phyloP scores from a whole-genome alignment of 495 filamentous ascomycete species.

The Aspergillus nanangensis region DNA sequence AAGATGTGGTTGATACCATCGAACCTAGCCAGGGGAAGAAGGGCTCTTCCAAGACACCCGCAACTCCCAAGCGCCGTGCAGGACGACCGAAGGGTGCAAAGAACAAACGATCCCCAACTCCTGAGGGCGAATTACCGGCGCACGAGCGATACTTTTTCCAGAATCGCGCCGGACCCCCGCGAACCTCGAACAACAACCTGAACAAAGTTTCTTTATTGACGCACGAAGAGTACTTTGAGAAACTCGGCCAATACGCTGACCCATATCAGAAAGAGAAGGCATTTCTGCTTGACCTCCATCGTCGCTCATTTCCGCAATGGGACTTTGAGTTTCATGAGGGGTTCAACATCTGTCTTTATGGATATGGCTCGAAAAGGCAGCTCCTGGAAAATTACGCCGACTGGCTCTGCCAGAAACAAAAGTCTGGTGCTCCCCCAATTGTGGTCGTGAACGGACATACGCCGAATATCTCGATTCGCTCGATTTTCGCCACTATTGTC shows the following conservation, averaged over 20 bases:
- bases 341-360: conserved; percentile 89
- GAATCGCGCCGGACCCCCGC: conserved; percentile 72
- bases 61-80: conserved; percentile 52
- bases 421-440: conserved; percentile 50
- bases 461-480: conserved; percentile 67
- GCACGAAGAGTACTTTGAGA: conserved; percentile 85
- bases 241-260: conserved; percentile 62
- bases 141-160: conserved; percentile 94
- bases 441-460: conserved; percentile 88
- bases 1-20: conserved; percentile 34
- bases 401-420: conserved; percentile 53
- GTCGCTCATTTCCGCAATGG: conserved; percentile 85
- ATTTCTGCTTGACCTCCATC: conserved; percentile 70
- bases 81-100: conserved; percentile 56
- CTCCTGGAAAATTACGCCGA: conserved; percentile 75
- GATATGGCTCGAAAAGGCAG: conserved; percentile 81
- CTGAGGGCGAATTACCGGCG: conserved; percentile 71
- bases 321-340: conserved; percentile 82
- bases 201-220: conserved; percentile 70
- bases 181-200: conserved; percentile 84
- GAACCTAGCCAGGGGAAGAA: conserved; percentile 27
- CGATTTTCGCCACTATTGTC: conserved; percentile 71
- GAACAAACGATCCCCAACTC: conserved; percentile 72
- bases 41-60: conserved; percentile 22
- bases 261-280: conserved; percentile 67